Conservation (phyloP, 164 flowering plant genomes). For the Malania oleifera region DNA sequence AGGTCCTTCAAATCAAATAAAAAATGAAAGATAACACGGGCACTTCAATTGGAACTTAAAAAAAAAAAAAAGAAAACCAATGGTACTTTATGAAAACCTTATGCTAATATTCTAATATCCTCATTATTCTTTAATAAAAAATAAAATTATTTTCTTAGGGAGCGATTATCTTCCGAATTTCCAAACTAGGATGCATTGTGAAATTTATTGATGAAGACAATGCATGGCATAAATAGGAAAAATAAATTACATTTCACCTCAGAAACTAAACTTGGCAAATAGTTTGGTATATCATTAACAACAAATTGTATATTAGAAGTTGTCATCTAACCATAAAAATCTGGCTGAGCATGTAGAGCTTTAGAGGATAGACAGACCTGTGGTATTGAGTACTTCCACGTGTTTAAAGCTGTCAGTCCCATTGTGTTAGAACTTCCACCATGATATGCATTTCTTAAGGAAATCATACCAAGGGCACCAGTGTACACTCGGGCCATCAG, state of each 20-base stretch:
- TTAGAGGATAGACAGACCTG: conserved; percentile 52
- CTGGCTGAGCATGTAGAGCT: background rate
- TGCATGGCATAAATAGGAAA: too few species aligned
- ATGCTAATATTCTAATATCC: too few species aligned
- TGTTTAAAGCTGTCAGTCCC: conserved; percentile 84
- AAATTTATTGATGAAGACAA: too few species aligned
- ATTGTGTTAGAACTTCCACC: conserved; percentile 88
- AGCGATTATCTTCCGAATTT: too few species aligned
- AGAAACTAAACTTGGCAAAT: background rate
- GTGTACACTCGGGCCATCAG: conserved; percentile 88
- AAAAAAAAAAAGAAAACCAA: too few species aligned
- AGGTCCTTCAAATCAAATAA: too few species aligned
- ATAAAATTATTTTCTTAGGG: too few species aligned
- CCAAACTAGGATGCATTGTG: too few species aligned
- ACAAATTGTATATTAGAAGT: background rate
- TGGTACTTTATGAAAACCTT: too few species aligned
- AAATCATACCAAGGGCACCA: conserved; percentile 84
- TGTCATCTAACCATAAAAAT: background rate
- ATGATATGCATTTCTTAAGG: conserved; percentile 97
- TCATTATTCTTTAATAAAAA: too few species aligned
- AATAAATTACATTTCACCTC: background rate
- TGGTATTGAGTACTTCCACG: conserved; percentile 96
- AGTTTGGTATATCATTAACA: background rate
- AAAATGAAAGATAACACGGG: too few species aligned
- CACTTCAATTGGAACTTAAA: too few species aligned